Percentiles rank a stretch among this genome's conserved stretches.
phyloP scores from a whole-genome alignment of 352 stramenopile genomes.

The Phytopythium delawarense region DNA sequence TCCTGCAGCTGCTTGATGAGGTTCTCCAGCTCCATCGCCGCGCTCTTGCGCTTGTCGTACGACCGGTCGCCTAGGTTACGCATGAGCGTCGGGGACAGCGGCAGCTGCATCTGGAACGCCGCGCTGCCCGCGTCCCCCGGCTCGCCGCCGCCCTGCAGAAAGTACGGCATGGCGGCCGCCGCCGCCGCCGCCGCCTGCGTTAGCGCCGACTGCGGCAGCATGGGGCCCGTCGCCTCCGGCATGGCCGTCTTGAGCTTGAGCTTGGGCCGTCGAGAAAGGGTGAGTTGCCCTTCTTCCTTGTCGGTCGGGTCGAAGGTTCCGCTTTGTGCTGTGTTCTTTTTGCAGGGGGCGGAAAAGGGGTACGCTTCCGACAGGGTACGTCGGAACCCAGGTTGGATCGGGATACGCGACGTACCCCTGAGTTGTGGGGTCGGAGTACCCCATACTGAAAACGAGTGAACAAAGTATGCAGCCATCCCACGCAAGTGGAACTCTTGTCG shows the following conservation, averaged over 20 bases:
- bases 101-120: slow-evolving; percentile 52
- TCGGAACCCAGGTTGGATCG: background rate
- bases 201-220: slow-evolving; percentile 54
- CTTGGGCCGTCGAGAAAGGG: background rate
- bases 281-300: background rate
- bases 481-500: background rate
- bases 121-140: slow-evolving; percentile 15
- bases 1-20: slow-evolving; percentile 97
- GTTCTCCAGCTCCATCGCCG: slow-evolving; percentile 98
- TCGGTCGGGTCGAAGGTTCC: too few species aligned
- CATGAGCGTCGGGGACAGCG: slow-evolving; percentile 74
- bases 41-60: slow-evolving; percentile 99
- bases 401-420: background rate
- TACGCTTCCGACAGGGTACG: background rate
- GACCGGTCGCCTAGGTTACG: slow-evolving; percentile 95
- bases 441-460: background rate
- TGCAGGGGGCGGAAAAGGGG: background rate
- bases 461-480: background rate
- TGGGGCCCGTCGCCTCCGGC: slow-evolving; percentile 35
- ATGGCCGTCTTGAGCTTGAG: slow-evolving; percentile 8
- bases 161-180: slow-evolving; percentile 45
- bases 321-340: background rate
- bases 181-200: slow-evolving; percentile 38
- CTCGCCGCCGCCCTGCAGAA: slow-evolving; percentile 18
- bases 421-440: background rate